Percentiles rank a stretch among this genome's conserved stretches.
Evolutionary conservation across 1,139 yeast genomes (phyloP).

Genomic region (Lizanozyma gosingica): DNA sequence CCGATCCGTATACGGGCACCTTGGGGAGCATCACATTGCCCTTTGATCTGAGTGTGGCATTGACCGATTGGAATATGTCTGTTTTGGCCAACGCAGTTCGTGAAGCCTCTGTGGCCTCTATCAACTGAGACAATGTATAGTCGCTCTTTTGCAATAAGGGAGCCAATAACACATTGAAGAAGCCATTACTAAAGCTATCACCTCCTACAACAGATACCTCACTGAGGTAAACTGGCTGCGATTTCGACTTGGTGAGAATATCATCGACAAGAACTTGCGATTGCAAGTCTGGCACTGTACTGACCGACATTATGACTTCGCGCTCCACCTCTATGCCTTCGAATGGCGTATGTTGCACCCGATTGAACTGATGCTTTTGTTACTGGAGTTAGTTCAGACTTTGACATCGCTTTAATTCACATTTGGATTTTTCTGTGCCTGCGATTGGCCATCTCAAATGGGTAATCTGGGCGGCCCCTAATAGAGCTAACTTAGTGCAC

Average conservation of each 20-base stretch:
- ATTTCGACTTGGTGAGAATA: slow-evolving; percentile 20
- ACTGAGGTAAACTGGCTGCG: slow-evolving; percentile 32
- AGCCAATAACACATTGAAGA: slow-evolving; percentile 28
- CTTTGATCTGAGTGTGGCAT: slow-evolving; percentile 26
- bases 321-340: too few species aligned
- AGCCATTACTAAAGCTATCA: slow-evolving; percentile 29
- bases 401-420: not conserved
- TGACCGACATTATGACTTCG: not conserved
- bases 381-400: not conserved
- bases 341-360: too few species aligned
- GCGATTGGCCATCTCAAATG: not conserved
- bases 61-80: slow-evolving; percentile 25
- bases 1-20: slow-evolving; percentile 22
- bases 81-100: slow-evolving; percentile 24
- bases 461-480: too few species aligned
- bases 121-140: slow-evolving; percentile 28
- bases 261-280: slow-evolving; percentile 25
- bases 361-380: not conserved
- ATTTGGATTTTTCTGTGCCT: not conserved
- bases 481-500: too few species aligned
- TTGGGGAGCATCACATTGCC: slow-evolving; percentile 18
- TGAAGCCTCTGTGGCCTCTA: slow-evolving; percentile 17
- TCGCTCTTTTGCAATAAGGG: slow-evolving; percentile 31
- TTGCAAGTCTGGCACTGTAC: slow-evolving; percentile 13
- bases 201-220: slow-evolving; percentile 36